Evolutionary conservation across 78 protist genomes (phyloP).

Genomic region (Dictyostelium intermedium): DNA sequence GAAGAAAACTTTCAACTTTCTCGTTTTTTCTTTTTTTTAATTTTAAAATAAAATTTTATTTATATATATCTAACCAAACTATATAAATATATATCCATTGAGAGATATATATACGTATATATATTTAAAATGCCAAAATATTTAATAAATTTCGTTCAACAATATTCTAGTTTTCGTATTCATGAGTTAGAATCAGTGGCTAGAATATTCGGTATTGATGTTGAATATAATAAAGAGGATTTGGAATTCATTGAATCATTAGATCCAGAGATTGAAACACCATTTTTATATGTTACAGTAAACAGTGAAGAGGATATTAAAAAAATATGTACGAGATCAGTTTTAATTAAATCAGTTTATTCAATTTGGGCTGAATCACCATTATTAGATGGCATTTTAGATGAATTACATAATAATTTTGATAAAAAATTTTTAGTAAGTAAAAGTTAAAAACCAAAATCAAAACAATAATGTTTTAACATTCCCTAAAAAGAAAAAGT

Average conservation of each 20-base stretch:
- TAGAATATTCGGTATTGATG: not conserved
- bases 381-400: slow-evolving; percentile 12
- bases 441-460: not conserved
- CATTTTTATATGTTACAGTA: slow-evolving; percentile 47
- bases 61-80: not conserved
- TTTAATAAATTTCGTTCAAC: slow-evolving; percentile 23
- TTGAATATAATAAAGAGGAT: not conserved
- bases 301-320: slow-evolving; percentile 16
- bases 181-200: slow-evolving; percentile 43
- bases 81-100: not conserved
- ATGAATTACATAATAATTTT: not conserved
- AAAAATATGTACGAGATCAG: slow-evolving; percentile 25
- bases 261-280: slow-evolving; percentile 39
- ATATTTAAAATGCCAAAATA: slow-evolving; percentile 23
- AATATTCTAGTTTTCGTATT: slow-evolving; percentile 35
- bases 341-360: slow-evolving; percentile 19
- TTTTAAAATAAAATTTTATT: too few species aligned
- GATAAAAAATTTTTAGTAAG: slow-evolving; percentile 17
- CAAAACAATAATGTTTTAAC: not conserved
- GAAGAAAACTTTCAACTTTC: not conserved
- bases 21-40: not conserved
- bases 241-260: slow-evolving; percentile 26
- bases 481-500: too few species aligned
- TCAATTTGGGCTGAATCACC: slow-evolving; percentile 20
- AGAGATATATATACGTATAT: too few species aligned